These are phyloP conservation scores for Penicillium sp. DNA, from an alignment of 2,329 filamentous ascomycete species.

Conservation along the genomic window DNA sequence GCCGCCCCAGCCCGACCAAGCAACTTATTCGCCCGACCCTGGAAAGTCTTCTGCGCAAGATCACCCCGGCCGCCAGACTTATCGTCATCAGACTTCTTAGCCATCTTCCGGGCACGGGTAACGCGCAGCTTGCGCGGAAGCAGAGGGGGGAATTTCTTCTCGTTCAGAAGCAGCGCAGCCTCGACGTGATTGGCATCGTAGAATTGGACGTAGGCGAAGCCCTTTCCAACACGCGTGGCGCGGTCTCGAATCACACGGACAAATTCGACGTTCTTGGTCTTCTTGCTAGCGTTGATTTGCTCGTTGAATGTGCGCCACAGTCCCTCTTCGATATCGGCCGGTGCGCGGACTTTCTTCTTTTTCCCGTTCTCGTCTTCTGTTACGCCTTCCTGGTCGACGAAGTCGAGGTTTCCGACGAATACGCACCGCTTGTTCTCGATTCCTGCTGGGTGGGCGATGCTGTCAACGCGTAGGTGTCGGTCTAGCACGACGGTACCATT, in stretches of 20 bases:
- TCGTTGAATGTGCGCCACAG: constrained; percentile 51
- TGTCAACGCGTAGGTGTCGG: constrained; percentile 88
- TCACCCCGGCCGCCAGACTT: constrained; percentile 30
- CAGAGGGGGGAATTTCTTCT: constrained; percentile 91
- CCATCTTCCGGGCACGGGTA: constrained; percentile 76
- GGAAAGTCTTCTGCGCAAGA: constrained; percentile 37
- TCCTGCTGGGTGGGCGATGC: constrained; percentile 81
- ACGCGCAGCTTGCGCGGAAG: constrained; percentile 88
- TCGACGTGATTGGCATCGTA: constrained; percentile 87
- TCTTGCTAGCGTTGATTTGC: constrained; percentile 35
- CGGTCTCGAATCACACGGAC: constrained; percentile 90
- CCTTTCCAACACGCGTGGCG: constrained; percentile 91
- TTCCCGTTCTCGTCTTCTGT: constrained; percentile 64
- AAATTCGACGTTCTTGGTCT: constrained; percentile 81
- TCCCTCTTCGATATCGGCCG: constrained; percentile 89
- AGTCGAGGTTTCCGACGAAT: constrained; percentile 94
- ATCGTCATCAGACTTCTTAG: constrained; percentile 45
- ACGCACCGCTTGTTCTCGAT: constrained; percentile 88
- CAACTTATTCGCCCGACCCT: constrained; percentile 44
- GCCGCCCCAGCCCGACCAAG: constrained; percentile 45
- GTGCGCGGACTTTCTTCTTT: constrained; percentile 74
- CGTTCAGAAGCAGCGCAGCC: constrained; percentile 83
- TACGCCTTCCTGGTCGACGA: constrained; percentile 87
- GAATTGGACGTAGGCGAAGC: constrained; percentile 97
- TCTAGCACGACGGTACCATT: constrained; percentile 85